Base-by-base conservation (phyloP, 2,329 filamentous ascomycete species). In the Talaromyces sp. region DNA sequence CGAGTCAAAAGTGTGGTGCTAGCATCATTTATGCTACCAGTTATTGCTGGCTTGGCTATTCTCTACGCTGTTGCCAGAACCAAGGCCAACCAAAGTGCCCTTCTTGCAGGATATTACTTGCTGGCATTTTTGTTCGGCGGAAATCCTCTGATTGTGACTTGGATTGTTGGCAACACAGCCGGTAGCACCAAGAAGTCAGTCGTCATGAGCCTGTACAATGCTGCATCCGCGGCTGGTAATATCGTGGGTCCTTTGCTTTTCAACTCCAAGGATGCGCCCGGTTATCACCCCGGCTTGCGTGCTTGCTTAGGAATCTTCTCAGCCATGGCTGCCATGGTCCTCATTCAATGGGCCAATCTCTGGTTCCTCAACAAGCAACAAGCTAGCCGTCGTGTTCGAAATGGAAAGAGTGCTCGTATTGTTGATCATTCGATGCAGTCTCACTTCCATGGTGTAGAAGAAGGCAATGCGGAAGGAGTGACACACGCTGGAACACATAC, bases 101-200 rank as follows among this genome's bases (percentile, higher is more conserved):
- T 87, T 2, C 74, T 89, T 2, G 80, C 76, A 0, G 85, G 81
- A 0, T 88, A 88, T 67, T 88, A 88, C 60, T 74, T 88, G 2
- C 77, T 88, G 0, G 82, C 84, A 0, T 88, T 88, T 66, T 72
- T 88, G 8, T 89, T 85, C 55, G 84, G 84, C 1, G 83, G 81
- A 1, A 87, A 86, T 60, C 86, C 86, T 0, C 73, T 89, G 9
- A 81, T 87, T 22, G 82, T 88, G 0, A 80, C 83, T 0, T 90
- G 86, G 86, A 85, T 88, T 52, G 79, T 88, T 5, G 84, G 81
- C 7, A 89, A 89, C 66, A 88, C 85, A 0, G 86, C 78, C 0
- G 87, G 86, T 6, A 82, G 80, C 14, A 88, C 86, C 2, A 88
- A 89, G 70, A 86, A 86, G 64, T 84, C 84, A 0, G 77, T 82